phyloP scores from a whole-genome alignment of 345 rosid genomes.

The Xanthoceras sorbifolium region DNA sequence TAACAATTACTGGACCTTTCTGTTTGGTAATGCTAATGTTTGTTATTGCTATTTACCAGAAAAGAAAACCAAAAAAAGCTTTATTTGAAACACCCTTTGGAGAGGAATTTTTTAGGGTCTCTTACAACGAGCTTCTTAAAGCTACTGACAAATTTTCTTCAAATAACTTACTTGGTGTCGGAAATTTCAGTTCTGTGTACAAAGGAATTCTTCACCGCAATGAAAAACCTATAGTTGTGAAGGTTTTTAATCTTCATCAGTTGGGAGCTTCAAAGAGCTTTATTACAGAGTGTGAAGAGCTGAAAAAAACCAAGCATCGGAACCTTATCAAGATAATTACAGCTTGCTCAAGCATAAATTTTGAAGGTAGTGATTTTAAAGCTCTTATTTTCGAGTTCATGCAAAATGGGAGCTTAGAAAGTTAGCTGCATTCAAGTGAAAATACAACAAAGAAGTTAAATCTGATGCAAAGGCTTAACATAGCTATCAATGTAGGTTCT shows the following conservation, averaged over 20 bases:
- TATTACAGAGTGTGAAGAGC: conserved; percentile 27
- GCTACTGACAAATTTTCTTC: conserved; percentile 29
- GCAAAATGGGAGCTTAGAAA: conserved; percentile 20
- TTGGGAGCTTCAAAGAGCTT: conserved; percentile 32
- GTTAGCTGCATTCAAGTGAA: conserved; percentile 15
- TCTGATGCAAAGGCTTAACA: conserved; percentile 1
- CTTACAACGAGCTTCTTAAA: conserved; percentile 27
- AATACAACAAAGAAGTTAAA: neutral
- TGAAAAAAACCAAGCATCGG: conserved; percentile 27
- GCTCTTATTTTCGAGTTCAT: conserved; percentile 31
- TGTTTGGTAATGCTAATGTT: neutral
- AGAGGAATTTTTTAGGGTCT: neutral
- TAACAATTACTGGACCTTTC: neutral
- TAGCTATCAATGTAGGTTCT: conserved; percentile 29
- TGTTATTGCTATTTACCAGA: neutral
- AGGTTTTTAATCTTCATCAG: conserved; percentile 22
- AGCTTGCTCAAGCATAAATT: conserved; percentile 27
- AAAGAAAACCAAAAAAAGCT: conserved; percentile 4
- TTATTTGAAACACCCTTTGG: neutral
- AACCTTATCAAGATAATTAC: conserved; percentile 31
- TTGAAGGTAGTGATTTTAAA: conserved; percentile 30
- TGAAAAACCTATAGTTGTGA: conserved; percentile 20
- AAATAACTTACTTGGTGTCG: conserved; percentile 22
- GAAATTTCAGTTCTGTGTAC: conserved; percentile 32
- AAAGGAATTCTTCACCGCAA: conserved; percentile 19